Evolutionary conservation across 352 stramenopile species (phyloP), one percentile per base, ranked within the genome.

Genomic region (Globisporangium spinosum): DNA sequence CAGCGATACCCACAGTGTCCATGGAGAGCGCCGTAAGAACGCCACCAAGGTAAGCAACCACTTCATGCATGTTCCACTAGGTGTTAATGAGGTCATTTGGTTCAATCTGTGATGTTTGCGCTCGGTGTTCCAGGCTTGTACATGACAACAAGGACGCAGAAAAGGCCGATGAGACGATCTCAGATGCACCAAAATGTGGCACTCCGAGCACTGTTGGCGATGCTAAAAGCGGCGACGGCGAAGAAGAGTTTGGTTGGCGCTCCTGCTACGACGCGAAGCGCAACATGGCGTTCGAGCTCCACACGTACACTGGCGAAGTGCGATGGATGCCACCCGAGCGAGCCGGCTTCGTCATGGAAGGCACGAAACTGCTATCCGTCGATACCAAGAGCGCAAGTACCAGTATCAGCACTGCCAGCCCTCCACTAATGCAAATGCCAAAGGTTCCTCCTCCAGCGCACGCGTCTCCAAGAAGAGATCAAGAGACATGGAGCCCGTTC

Each of bases 291-390:
- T 93, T 80, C 68, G 87, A 83, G 34, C 54, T 90, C 57, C 85
- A 93, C 64, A 85, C 69, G 62, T 83, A 89, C 68, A 93, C 85
- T 25, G 85, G 85, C 0, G 85, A 93, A 80, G 81, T 91, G 66
- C 78, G 79, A n/a, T 92, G 82, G 82, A 74, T 77, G 45, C 79
- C 72, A 55, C 80, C 77, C 3, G 74, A 77, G 59, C 73, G 71
- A 5, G 70, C 78, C 20, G 77, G 80, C 51, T 87, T 86, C 32
- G 76, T 85, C 66, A 85, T 81, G 77, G 72, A 83, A 54, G 77
- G 74, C 32, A 65, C 77, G 58, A 79, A 77, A 27, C 73, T 75
- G 32, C 53, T 88, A 27, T 75, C 80, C 35, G 69, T 51, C 12
- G 47, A 68, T 10, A 54, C 43, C 57, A 64, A 27, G 6, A 47